Evolutionary conservation across 805 yeast species (phyloP).

Genomic region (Wickerhamia fluorescens): DNA sequence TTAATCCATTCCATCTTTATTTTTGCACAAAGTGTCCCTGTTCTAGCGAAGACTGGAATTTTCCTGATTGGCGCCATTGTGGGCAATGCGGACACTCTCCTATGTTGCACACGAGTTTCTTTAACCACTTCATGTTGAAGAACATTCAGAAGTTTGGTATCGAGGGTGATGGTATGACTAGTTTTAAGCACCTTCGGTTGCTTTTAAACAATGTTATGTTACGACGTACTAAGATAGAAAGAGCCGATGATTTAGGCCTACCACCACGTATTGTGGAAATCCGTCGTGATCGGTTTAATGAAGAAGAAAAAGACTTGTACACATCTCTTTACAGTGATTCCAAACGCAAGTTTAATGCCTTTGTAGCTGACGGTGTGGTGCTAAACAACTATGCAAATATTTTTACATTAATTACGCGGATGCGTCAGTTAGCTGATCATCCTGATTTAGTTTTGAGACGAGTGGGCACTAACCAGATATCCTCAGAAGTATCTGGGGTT

Average conservation of each 20-base stretch:
- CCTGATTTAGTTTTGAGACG: conserved; percentile 89
- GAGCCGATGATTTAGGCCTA: conserved; percentile 95
- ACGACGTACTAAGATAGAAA: conserved; percentile 88
- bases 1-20: conserved; percentile 82
- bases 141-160: conserved; percentile 85
- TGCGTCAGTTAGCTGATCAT: conserved; percentile 98
- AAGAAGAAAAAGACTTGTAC: conserved; percentile 90
- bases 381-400: conserved; percentile 95
- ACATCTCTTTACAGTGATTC: conserved; percentile 82
- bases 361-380: conserved; percentile 94
- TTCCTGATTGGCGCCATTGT: conserved; percentile 77
- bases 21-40: conserved; percentile 94
- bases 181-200: conserved; percentile 71
- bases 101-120: conserved; percentile 91
- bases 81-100: conserved; percentile 85
- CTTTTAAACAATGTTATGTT: conserved; percentile 78
- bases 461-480: conserved; percentile 34
- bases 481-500: conserved; percentile 44
- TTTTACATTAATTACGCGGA: conserved; percentile 89
- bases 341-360: conserved; percentile 80
- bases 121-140: conserved; percentile 92
- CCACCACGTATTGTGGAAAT: conserved; percentile 95
- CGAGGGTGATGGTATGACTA: conserved; percentile 70
- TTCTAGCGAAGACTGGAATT: conserved; percentile 74
- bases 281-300: conserved; percentile 81